Evolutionary conservation across 2,329 filamentous ascomycete species (phyloP).

Genomic region (Cytospora mali): DNA sequence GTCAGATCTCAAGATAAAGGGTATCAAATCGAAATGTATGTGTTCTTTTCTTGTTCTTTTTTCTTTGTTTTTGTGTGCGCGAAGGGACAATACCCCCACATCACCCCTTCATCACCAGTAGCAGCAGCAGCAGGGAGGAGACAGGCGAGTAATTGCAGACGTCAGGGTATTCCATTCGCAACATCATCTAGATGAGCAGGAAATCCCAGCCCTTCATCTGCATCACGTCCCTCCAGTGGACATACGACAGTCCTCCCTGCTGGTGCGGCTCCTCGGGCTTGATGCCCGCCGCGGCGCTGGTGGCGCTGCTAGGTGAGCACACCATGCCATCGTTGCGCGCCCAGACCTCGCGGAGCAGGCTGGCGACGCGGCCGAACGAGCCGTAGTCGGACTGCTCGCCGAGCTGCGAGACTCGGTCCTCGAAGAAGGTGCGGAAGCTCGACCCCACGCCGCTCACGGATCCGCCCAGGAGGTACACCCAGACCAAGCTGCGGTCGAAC

Average conservation of each 20-base stretch:
- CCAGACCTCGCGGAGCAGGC: slow-evolving; percentile 84
- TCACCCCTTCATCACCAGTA: slow-evolving; percentile 21
- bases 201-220: slow-evolving; percentile 89
- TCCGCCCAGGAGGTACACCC: slow-evolving; percentile 89
- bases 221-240: slow-evolving; percentile 97
- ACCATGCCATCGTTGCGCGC: slow-evolving; percentile 63
- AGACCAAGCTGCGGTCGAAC: slow-evolving; percentile 88
- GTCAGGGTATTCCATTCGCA: slow-evolving; percentile 24
- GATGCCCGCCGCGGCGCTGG: slow-evolving; percentile 40
- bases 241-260: slow-evolving; percentile 48
- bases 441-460: slow-evolving; percentile 74
- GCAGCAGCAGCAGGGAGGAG: slow-evolving; percentile 29
- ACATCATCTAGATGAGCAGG: slow-evolving; percentile 70
- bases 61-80: slow-evolving; percentile 24
- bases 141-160: slow-evolving; percentile 18
- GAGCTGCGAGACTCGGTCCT: slow-evolving; percentile 72
- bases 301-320: slow-evolving; percentile 41
- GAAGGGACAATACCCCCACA: too few species aligned
- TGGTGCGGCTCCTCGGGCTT: slow-evolving; percentile 37
- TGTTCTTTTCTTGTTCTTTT: slow-evolving; percentile 21
- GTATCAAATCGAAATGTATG: slow-evolving; percentile 35
- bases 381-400: slow-evolving; percentile 79
- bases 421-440: slow-evolving; percentile 75
- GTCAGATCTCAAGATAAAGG: slow-evolving; percentile 29
- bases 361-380: slow-evolving; percentile 81